These are phyloP conservation scores for Zanthoxylum bungeanum DNA, from an alignment of 345 rosid genomes.

Conservation along the genomic window DNA sequence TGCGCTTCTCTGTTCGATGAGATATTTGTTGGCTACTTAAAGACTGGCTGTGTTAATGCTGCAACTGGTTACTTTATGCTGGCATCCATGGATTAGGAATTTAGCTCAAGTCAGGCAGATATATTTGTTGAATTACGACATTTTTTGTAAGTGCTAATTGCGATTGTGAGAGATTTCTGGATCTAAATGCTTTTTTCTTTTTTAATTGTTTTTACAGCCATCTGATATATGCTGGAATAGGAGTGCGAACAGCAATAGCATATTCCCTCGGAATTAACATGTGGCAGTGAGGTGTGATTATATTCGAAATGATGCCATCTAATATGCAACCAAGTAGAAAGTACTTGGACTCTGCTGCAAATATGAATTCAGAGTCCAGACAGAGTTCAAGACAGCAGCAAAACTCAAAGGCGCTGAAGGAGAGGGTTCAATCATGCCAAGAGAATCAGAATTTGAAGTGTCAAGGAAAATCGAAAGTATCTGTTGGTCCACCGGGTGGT, in stretches of 20 bases:
- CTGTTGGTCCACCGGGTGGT: conserved; percentile 3
- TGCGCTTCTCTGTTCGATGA: not conserved
- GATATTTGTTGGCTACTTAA: not conserved
- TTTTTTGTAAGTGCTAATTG: not conserved
- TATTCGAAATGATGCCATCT: conserved; percentile 17
- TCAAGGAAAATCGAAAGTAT: conserved; percentile 31
- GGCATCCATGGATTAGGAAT: not conserved
- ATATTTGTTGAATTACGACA: not conserved
- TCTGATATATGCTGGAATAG: not conserved
- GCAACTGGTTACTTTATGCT: not conserved
- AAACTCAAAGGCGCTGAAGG: conserved; percentile 35
- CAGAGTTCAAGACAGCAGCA: conserved; percentile 33
- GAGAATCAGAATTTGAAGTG: conserved; percentile 27
- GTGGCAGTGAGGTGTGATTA: conserved; percentile 12
- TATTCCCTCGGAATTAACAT: conserved; percentile 15
- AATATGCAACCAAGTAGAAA: conserved; percentile 23
- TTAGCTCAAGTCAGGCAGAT: not conserved
- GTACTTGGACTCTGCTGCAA: conserved; percentile 7
- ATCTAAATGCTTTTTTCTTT: not conserved
- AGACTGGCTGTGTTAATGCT: not conserved
- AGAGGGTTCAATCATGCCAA: conserved; percentile 22
- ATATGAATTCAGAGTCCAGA: conserved; percentile 36
- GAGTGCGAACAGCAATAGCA: not conserved
- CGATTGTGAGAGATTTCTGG: not conserved
- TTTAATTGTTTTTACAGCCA: not conserved